These are phyloP conservation scores for Tuber microsphaerosporum DNA, from an alignment of 495 filamentous ascomycete genomes.

Conservation along the genomic window DNA sequence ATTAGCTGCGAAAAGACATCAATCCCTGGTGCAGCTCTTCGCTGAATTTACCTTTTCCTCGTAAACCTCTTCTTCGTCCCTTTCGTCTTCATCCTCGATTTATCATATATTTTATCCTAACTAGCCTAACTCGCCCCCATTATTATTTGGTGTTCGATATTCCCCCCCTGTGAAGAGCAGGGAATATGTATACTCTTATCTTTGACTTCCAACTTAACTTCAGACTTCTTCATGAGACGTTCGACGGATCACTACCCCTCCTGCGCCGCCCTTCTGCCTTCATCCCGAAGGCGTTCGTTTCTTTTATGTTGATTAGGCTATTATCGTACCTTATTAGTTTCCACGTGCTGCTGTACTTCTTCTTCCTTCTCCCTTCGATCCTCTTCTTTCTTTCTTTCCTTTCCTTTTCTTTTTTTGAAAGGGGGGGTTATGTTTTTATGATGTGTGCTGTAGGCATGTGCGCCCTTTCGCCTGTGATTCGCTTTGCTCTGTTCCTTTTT, in stretches of 20 bases:
- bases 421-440: background rate
- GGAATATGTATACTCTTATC: background rate
- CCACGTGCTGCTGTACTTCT: background rate
- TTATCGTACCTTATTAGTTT: background rate
- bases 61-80: background rate
- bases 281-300: background rate
- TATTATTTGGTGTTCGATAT: background rate
- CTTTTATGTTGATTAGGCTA: slow-evolving; percentile 2
- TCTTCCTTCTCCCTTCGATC: background rate
- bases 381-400: background rate
- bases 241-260: background rate
- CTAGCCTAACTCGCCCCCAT: background rate
- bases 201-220: background rate
- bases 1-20: background rate
- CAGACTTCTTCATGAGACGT: background rate
- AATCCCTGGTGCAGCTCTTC: background rate
- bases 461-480: background rate
- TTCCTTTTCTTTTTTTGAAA: background rate
- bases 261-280: background rate
- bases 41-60: background rate
- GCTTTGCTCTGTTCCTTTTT: background rate
- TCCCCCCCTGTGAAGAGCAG: background rate
- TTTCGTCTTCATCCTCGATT: background rate
- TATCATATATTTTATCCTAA: background rate
- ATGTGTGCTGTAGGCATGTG: background rate